Base-by-base conservation (phyloP, 345 rosid genomes). In the Bruguiera sexangula region DNA sequence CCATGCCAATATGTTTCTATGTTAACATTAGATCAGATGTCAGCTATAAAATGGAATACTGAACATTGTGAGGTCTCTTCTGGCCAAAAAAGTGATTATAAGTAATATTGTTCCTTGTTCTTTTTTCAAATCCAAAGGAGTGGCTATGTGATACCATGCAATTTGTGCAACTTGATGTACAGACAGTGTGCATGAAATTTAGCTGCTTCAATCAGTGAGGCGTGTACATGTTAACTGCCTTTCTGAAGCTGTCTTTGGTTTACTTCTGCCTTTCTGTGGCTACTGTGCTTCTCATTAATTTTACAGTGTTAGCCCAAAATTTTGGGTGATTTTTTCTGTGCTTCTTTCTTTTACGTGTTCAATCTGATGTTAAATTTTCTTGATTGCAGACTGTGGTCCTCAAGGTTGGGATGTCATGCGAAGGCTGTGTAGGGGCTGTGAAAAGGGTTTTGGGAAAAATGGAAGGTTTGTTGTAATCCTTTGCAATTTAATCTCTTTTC, bases 381-480 rank as follows among this genome's bases (percentile, higher is more conserved):
- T 72, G 62, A 50, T 68, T 75, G 71, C 86, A 93, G 96, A 88
- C 93, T 13, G 88, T 86, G 65, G 88, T 90, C 71, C 88, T 90
- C 37, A 88, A 83, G 80, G 96, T 90, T 70, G 90, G 83, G 13
- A 88, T 93, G 98, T 79, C 96, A 62, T 93, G 96, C 6, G 75
- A 81, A 53, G 96, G 93, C 73, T 89, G 96, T 6, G 83, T 75
- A 6, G 96, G 96, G 63, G 90, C 96, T 63, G 96, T 93, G 70
- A 85, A 83, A 78, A 81, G 96, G 81, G 96, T 90, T 71, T 73
- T 90, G 51, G 91, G 86, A 8, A 90, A 90, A 79, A 86, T 93
- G 93, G 86, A 93, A 82, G 96, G 98, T 90, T 54, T 37, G 81
- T 69, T 58, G 8, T 13, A 55, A 13, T 48, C 52, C 37, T 10